A percentile compares a stretch with the other conserved stretches of the same genome.
Evolutionary conservation across 1,284 basidiomycete species (phyloP).

Genomic region (Ceratobasidium sp.): DNA sequence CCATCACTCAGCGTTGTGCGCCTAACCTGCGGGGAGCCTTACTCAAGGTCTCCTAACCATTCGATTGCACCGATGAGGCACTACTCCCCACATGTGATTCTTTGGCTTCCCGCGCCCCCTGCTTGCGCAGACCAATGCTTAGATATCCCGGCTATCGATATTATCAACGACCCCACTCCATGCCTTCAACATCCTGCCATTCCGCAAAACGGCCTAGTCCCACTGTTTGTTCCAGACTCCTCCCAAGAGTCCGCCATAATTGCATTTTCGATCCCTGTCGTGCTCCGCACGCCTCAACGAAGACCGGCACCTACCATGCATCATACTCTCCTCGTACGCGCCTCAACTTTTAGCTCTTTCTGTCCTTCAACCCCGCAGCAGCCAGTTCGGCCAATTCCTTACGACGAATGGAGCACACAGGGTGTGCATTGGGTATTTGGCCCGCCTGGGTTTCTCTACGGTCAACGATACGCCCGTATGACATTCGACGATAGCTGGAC

Average conservation of each 20-base stretch:
- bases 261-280: constrained; percentile 25
- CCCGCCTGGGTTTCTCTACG: constrained; percentile 17
- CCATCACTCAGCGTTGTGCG: constrained; percentile 21
- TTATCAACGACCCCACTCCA: constrained; percentile 1
- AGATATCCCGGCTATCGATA: not conserved
- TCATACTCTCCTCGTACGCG: constrained; percentile 29
- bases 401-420: constrained; percentile 29
- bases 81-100: not conserved
- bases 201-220: not conserved
- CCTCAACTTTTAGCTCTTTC: not conserved
- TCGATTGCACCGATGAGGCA: not conserved
- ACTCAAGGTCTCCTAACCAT: constrained; percentile 1
- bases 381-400: not conserved
- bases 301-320: not conserved
- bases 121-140: constrained; percentile 4
- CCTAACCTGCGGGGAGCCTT: not conserved
- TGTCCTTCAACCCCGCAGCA: too few species aligned
- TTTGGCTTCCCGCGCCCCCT: constrained; percentile 6
- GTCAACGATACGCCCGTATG: constrained; percentile 19
- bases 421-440: constrained; percentile 26
- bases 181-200: not conserved
- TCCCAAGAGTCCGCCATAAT: constrained; percentile 7
- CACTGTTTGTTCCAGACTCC: constrained; percentile 24
- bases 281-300: not conserved
- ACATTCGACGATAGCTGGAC: not conserved